phyloP scores from a whole-genome alignment of 495 filamentous ascomycete genomes.

The Trichoderma virens region DNA sequence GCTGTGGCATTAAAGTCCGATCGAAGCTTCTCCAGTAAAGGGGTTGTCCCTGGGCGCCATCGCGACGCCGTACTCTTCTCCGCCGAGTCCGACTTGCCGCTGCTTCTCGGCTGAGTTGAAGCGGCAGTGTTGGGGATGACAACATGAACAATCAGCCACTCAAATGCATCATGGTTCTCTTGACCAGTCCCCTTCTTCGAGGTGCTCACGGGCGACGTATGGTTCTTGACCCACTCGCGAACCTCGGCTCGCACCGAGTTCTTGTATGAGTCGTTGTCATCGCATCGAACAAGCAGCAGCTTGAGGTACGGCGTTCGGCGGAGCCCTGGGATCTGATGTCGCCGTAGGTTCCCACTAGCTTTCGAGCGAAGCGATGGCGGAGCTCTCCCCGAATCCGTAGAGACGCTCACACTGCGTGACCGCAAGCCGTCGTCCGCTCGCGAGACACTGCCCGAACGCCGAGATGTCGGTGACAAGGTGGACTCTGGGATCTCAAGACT shows the following conservation, averaged over 20 bases:
- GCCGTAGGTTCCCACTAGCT: slow-evolving; percentile 43
- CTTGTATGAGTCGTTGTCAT: slow-evolving; percentile 93
- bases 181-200: slow-evolving; percentile 36
- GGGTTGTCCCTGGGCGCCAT: slow-evolving; percentile 72
- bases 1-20: slow-evolving; percentile 85
- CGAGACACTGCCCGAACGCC: slow-evolving; percentile 32
- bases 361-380: background rate
- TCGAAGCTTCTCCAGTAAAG: slow-evolving; percentile 82
- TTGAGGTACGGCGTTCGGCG: slow-evolving; percentile 93
- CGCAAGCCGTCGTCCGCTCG: slow-evolving; percentile 45
- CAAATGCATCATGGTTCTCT: slow-evolving; percentile 90
- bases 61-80: slow-evolving; percentile 46
- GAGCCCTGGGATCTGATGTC: slow-evolving; percentile 92
- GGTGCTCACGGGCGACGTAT: slow-evolving; percentile 51
- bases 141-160: slow-evolving; percentile 93
- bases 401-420: slow-evolving; percentile 31
- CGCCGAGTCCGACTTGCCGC: slow-evolving; percentile 30
- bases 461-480: slow-evolving; percentile 29
- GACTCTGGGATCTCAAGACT: slow-evolving; percentile 24
- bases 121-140: slow-evolving; percentile 73
- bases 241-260: slow-evolving; percentile 63
- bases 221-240: slow-evolving; percentile 81
- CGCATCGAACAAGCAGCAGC: slow-evolving; percentile 78
- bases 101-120: slow-evolving; percentile 56
- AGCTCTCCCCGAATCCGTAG: slow-evolving; percentile 12